Conservation (phyloP, 768 basidiomycete genomes). For the Amylocystis lapponica region DNA sequence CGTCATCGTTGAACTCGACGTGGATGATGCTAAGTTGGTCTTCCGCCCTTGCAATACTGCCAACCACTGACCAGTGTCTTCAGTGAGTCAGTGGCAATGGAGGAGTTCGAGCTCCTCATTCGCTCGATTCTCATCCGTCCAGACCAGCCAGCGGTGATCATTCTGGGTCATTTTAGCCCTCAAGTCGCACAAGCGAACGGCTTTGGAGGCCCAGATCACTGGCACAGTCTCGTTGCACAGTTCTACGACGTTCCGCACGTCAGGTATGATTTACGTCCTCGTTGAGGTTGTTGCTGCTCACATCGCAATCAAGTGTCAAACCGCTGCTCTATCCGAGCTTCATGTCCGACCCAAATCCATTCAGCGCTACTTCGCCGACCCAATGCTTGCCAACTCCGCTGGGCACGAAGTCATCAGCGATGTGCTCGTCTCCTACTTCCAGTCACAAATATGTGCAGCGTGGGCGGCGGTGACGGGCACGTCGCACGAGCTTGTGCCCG, state of each 20-base stretch:
- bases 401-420: slow-evolving; percentile 91
- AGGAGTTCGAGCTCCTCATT: slow-evolving; percentile 88
- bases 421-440: slow-evolving; percentile 85
- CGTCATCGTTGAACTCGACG: slow-evolving; percentile 92
- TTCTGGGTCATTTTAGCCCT: slow-evolving; percentile 94
- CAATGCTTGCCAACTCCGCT: slow-evolving; percentile 68
- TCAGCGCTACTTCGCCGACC: slow-evolving; percentile 73
- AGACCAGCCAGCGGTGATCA: slow-evolving; percentile 86
- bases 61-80: not conserved
- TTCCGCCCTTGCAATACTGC: not conserved
- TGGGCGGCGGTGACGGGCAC: slow-evolving; percentile 73
- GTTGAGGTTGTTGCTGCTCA: not conserved
- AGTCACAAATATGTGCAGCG: slow-evolving; percentile 80
- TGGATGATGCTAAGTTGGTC: slow-evolving; percentile 81
- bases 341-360: slow-evolving; percentile 64
- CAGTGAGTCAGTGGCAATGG: slow-evolving; percentile 66
- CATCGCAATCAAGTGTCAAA: slow-evolving; percentile 50
- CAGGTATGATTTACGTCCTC: no score
- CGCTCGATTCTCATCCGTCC: slow-evolving; percentile 88
- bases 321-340: slow-evolving; percentile 78
- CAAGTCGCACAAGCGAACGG: slow-evolving; percentile 76
- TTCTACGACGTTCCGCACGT: slow-evolving; percentile 97
- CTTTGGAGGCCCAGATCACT: slow-evolving; percentile 85
- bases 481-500: slow-evolving; percentile 53
- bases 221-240: slow-evolving; percentile 87